These are phyloP conservation scores for Geotrichum cucujoidarum DNA, from an alignment of 1,139 yeast species.

Conservation along the genomic window DNA sequence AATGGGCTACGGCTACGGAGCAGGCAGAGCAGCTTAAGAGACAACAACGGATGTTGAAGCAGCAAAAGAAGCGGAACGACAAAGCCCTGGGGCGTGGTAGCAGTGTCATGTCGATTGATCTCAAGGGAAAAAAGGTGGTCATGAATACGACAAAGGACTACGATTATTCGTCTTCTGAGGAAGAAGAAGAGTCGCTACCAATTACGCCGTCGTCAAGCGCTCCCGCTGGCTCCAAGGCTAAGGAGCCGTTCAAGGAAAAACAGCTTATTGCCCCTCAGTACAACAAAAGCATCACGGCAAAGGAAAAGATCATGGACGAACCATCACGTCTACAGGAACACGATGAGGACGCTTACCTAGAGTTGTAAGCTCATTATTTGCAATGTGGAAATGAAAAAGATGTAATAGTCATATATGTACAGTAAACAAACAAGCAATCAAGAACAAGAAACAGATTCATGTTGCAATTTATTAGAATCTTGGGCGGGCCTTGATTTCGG, in stretches of 20 bases:
- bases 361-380: slow-evolving; percentile 12
- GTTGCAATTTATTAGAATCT: background rate
- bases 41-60: slow-evolving; percentile 69
- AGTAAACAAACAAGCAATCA: too few relatives aligned
- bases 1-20: slow-evolving; percentile 88
- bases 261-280: slow-evolving; percentile 34
- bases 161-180: slow-evolving; percentile 23
- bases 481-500: slow-evolving; percentile 25
- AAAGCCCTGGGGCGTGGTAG: slow-evolving; percentile 58
- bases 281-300: background rate
- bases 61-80: slow-evolving; percentile 47
- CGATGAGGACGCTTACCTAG: slow-evolving; percentile 13
- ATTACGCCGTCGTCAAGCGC: background rate
- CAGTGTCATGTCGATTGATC: slow-evolving; percentile 68
- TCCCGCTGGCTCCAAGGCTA: background rate
- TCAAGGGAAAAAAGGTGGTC: slow-evolving; percentile 72
- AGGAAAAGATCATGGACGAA: background rate
- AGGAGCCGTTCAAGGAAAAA: slow-evolving; percentile 26
- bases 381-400: too few relatives aligned
- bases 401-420: too few relatives aligned
- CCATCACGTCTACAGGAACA: slow-evolving; percentile 14
- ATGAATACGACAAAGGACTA: slow-evolving; percentile 35
- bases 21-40: slow-evolving; percentile 75
- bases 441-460: background rate
- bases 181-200: slow-evolving; percentile 12